Conservation (phyloP, 2,329 filamentous ascomycete species). For the Coniella vitis region DNA sequence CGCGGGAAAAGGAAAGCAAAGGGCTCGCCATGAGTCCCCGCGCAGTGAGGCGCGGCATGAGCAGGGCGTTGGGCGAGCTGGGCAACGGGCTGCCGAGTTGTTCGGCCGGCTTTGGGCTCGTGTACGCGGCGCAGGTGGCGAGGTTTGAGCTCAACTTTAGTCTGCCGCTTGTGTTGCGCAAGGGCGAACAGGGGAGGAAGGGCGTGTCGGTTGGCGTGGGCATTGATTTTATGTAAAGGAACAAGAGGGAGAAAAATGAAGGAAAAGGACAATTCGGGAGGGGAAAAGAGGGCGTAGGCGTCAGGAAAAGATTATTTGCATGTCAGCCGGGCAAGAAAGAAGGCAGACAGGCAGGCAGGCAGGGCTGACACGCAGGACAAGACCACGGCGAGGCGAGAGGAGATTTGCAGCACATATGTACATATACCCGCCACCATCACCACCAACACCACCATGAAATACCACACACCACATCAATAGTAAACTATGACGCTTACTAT, state of each 20-base stretch:
- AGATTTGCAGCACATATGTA: no score
- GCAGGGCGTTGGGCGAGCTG: constrained; percentile 61
- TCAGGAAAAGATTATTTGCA: no score
- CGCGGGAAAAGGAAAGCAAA: constrained; percentile 27
- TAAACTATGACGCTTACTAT: no score
- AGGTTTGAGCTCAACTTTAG: constrained; percentile 96
- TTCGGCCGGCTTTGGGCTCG: constrained; percentile 80
- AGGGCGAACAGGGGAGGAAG: constrained; percentile 82
- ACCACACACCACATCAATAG: no score
- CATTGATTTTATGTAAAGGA: constrained; percentile 77
- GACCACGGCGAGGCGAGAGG: no score
- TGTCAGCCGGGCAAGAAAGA: no score
- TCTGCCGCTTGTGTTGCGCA: constrained; percentile 72
- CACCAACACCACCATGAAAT: no score
- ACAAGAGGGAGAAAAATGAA: not conserved
- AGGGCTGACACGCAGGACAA: no score
- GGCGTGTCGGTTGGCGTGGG: constrained; percentile 93
- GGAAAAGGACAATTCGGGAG: no score
- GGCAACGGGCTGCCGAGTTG: constrained; percentile 72
- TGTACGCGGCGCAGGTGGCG: constrained; percentile 91
- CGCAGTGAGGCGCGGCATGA: constrained; percentile 48
- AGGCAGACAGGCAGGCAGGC: no score
- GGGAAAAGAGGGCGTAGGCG: no score
- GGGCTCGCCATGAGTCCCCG: constrained; percentile 37
- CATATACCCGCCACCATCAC: no score